Evolutionary conservation across 305 asterid genomes (phyloP).

Genomic region (Plantago coronopus): DNA sequence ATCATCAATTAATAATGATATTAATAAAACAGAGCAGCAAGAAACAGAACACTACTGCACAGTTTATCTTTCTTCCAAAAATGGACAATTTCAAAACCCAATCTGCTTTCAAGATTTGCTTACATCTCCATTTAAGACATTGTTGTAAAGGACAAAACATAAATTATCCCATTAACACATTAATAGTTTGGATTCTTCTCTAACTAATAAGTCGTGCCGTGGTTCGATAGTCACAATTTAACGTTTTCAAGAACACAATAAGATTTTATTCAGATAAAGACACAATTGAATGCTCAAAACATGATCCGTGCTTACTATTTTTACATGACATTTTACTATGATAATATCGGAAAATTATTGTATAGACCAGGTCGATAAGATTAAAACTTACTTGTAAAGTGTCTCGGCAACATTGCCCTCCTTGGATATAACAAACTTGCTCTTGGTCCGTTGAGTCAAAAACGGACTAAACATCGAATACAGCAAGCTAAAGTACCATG

Average conservation of each 20-base stretch:
- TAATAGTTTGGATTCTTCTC: too few species aligned
- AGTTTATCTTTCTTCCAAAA: constrained; percentile 11
- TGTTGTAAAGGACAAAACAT: neutral
- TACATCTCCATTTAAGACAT: constrained; percentile 5
- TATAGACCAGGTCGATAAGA: too few species aligned
- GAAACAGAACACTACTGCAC: neutral
- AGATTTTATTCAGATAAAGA: too few species aligned
- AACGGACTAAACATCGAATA: constrained; percentile 94
- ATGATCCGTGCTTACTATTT: too few species aligned
- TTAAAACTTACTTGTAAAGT: constrained; percentile 83
- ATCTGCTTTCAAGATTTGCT: constrained; percentile 25
- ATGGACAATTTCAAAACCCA: constrained; percentile 20
- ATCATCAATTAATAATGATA: constrained; percentile 3
- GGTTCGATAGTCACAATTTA: too few species aligned
- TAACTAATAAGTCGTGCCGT: too few species aligned
- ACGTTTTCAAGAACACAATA: too few species aligned
- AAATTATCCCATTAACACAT: neutral
- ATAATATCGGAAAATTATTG: too few species aligned
- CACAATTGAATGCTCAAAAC: too few species aligned
- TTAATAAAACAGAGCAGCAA: neutral
- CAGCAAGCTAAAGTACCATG: constrained; percentile 92
- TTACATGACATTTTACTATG: too few species aligned
- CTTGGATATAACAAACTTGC: constrained; percentile 90
- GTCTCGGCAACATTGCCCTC: constrained; percentile 90
- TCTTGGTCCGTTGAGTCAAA: constrained; percentile 92